Evolutionary conservation across 164 flowering plant genomes (phyloP).

Genomic region (Malania oleifera): DNA sequence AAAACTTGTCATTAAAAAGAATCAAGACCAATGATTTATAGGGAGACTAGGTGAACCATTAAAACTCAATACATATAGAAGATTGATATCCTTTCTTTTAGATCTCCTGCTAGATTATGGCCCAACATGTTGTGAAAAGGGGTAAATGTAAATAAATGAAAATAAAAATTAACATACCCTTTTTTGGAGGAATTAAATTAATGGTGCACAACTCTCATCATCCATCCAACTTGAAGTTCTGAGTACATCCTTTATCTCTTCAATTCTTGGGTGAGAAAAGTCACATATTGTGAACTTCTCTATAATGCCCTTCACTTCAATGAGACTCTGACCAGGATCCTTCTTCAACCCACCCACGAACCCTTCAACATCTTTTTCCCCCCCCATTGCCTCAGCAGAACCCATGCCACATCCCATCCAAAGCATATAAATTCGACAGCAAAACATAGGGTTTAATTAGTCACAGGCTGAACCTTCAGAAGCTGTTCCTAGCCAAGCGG

Average conservation of each 20-base stretch:
- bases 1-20: no score
- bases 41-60: no score
- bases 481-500: constrained; percentile 36
- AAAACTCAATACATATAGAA: no score
- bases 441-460: constrained; percentile 68
- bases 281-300: constrained; percentile 55
- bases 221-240: constrained; percentile 30
- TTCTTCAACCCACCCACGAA: constrained; percentile 59
- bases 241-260: constrained; percentile 35
- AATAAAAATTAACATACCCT: neutral
- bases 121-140: no score
- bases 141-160: no score
- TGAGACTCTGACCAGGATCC: constrained; percentile 55
- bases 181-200: neutral
- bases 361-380: constrained; percentile 53
- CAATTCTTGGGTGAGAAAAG: constrained; percentile 40
- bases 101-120: no score
- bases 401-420: constrained; percentile 52
- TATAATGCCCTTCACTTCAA: constrained; percentile 45
- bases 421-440: constrained; percentile 64
- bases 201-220: constrained; percentile 11
- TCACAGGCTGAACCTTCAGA: constrained; percentile 35
- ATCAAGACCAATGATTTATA: no score
- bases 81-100: no score
- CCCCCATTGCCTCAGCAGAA: constrained; percentile 56